Base-by-base conservation (phyloP, 768 basidiomycete species). In the Boletales sp. region DNA sequence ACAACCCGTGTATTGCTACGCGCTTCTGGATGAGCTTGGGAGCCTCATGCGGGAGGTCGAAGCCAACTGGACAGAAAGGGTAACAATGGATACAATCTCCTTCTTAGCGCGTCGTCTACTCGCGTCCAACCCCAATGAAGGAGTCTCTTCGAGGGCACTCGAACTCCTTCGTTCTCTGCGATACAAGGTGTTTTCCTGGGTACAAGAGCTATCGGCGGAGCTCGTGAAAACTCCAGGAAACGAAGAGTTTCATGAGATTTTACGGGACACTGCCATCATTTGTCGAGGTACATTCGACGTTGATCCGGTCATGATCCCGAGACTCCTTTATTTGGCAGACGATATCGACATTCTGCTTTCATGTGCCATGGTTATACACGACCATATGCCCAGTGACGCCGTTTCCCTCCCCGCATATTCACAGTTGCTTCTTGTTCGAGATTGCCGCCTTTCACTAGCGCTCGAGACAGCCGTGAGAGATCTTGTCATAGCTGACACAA, bases 31-130 rank as follows among this genome's bases (percentile, higher is more conserved):
- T 8, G 72, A 73, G 45, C 51, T 74, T 5, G 59, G 65, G 8
- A 53, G 51, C 13, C 57, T 74, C 6, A 39, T 76, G n/a, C 44
- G 38, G 18, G 64, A 61, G 17, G 57, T 79, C 25, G 54, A 63
- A 44, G 64, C 46, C 7, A 78, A 74, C 48, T 79, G 78, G 78
- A 54, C 66, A 42, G 63, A 71, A 50, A 57, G 52, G 0, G 45
- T 59, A 7, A 57, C 70, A 0, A 57, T 72, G 48, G 46, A 61
- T 50, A 72, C 65, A 4, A 60, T 70, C 21, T 60, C 67, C 4
- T 48, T 66, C 28, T 53, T 78, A 6, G 56, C 60, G 6, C 46
- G 55, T 54, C 74, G 77, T 8, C 46, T 77, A 8, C 57, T 76
- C 25, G 57, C 65, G 0, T 64, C 68, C 13, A 56, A 42, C 14